Evolutionary conservation across 225 moss, liverwort and hornwort genomes (phyloP), one percentile per base, ranked within the genome.

Genomic region (Polytrichum formosum): DNA sequence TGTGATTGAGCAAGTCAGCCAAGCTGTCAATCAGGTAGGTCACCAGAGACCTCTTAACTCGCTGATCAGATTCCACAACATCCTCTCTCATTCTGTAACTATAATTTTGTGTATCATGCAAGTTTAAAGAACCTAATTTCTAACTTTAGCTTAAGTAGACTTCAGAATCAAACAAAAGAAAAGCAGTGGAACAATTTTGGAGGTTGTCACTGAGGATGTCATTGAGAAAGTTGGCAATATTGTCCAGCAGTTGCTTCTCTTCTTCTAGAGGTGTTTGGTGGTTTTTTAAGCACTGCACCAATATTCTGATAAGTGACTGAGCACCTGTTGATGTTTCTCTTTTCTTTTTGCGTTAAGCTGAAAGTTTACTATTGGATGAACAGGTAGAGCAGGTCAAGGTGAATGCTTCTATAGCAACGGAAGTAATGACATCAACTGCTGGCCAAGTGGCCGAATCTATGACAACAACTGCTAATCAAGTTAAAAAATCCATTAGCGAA

Each of bases 201-300:
- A 87, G 67, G 75, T 64, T 73, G 61, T 85, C 9, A 77, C 82
- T 23, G 81, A 89, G 61, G 65, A 73, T 75, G 80, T 80, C 37
- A 61, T 85, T 70, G 79, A 87, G 68, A 85, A 84, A 74, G 80
- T 87, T 53, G 79, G 82, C 73, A 73, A 75, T 56, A 79, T 86
- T 60, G 82, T 90, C 31, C 76, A 86, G 55, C 81, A 83, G 78
- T 83, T 85, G 72, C 64, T 28, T 68, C 59, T 55, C 75, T 58
- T 76, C 70, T 46, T 4, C 16, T 60, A 73, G 72, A 46, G 46
- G 0, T 16, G 46, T 46, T 46, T 13, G 2, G 13, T 46, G 13
- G 0, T 13, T 13, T 13, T 13, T 4, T 13, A 16, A 46, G 10
- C 46, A 46, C 46, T 46, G 2, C 46, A 46, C 46, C 46, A 46